Evolutionary conservation across 2,329 filamentous ascomycete species (phyloP).

Genomic region (Fusarium dlaminii): DNA sequence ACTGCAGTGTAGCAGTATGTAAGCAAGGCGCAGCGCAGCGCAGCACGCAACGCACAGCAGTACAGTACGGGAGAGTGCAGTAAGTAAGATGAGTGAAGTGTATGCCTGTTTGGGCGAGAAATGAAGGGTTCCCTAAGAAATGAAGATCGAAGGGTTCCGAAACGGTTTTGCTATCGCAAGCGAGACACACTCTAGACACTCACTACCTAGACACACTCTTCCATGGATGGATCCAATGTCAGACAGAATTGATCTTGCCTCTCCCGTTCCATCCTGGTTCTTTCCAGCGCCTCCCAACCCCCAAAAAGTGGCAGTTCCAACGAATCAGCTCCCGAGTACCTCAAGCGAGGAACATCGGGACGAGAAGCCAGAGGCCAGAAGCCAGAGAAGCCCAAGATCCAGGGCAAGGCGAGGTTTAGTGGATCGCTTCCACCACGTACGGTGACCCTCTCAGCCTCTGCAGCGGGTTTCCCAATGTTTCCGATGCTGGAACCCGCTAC

Average conservation of each 20-base stretch:
- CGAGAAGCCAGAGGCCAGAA: constrained; percentile 25
- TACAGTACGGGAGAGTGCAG: background rate
- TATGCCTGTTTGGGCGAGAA: constrained; percentile 3
- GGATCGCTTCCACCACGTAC: constrained; percentile 21
- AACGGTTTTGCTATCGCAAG: constrained; percentile 35
- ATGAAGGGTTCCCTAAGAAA: constrained; percentile 17
- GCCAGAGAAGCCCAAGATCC: constrained; percentile 1
- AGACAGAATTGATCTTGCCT: constrained; percentile 26
- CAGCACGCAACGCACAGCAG: background rate
- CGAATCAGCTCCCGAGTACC: constrained; percentile 14
- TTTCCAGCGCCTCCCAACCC: constrained; percentile 22
- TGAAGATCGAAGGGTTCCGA: constrained; percentile 25
- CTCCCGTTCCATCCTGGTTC: constrained; percentile 16
- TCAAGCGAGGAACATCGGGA: constrained; percentile 24
- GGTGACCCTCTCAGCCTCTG: background rate
- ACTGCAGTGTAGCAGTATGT: background rate
- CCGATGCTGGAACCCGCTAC: constrained; percentile 10
- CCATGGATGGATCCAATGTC: background rate
- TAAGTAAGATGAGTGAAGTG: background rate
- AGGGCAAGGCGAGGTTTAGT: constrained; percentile 22
- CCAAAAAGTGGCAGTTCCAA: constrained; percentile 28
- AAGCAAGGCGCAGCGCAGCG: background rate
- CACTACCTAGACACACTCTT: background rate
- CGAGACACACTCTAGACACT: constrained; percentile 12
- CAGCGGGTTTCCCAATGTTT: constrained; percentile 12